Base-by-base conservation (phyloP, 2,329 filamentous ascomycete genomes). In the Kalaharituber pfeilii region DNA sequence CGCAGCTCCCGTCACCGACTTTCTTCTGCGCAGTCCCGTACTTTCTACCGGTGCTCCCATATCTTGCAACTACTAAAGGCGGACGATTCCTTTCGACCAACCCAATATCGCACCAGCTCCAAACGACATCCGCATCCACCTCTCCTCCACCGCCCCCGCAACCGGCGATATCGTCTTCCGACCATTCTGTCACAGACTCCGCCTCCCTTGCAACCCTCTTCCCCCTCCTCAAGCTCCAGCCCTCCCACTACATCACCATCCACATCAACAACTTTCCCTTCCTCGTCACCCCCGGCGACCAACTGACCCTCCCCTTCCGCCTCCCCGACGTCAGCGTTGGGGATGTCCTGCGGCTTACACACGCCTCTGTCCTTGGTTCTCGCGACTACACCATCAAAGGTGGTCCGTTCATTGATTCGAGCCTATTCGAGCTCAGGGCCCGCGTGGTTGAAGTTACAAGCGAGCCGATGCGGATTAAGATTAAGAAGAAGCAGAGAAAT, bases 341-440 rank as follows among this genome's bases (percentile, higher is more conserved):
- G 27, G 89, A 96, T 66, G 73, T 93, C 33, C 74, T 98, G 57
- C 84, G 88, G 5, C 75, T 98, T 55, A 89, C 94, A 71, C 82
- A 87, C 54, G 91, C 87, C 24, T 82, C 79, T 39, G 73, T 82
- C 53, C 71, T 98, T 45, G 91, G 91, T 26, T 89, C 82, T 62
- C 77, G 91, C 59, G 89, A 96, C 68, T 94, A 85, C 70, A 95
- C 89, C 4, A 73, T 96, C 59, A 85, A 87, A 68, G 85, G 84
- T 4, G 71, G 76, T 3, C 80, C 84, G n/a, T 89, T 84, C 66
- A 71, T 96, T 58, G 87, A 95, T 67, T 82, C 89, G 68, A 71
- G 79, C 53, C 69, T 94, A 55, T 96, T 87, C 64, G 82, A 85
- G 66, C 94, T 87, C 69, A 77, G 87, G 56, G 86, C 88, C 15